Conservation (phyloP, 495 filamentous ascomycete species). For the Aspergillus indologenus region DNA sequence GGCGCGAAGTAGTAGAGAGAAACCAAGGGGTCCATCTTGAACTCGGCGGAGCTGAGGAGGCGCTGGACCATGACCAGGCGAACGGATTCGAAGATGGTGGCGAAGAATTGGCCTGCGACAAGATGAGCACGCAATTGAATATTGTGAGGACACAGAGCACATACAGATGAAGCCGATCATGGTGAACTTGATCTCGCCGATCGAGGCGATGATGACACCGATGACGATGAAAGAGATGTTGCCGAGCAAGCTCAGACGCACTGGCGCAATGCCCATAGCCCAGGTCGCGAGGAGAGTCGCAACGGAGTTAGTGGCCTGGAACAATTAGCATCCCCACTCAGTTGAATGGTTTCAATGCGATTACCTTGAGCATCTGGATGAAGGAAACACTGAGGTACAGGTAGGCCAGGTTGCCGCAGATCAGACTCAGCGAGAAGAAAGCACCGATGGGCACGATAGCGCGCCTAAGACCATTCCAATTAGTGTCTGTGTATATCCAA, state of each 20-base stretch:
- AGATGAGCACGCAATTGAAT: neutral
- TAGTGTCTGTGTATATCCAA: constrained; percentile 5
- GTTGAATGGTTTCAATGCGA: constrained; percentile 10
- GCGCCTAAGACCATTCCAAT: constrained; percentile 32
- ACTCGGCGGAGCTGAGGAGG: constrained; percentile 78
- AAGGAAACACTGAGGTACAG: constrained; percentile 86
- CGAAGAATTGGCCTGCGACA: constrained; percentile 57
- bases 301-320: constrained; percentile 81
- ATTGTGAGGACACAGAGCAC: neutral
- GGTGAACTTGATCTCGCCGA: constrained; percentile 86
- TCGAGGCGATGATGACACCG: constrained; percentile 79
- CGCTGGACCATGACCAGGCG: constrained; percentile 85
- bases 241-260: constrained; percentile 68
- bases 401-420: constrained; percentile 86
- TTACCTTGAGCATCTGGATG: constrained; percentile 92
- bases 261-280: constrained; percentile 66
- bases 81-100: constrained; percentile 80
- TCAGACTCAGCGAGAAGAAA: constrained; percentile 86
- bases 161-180: constrained; percentile 71
- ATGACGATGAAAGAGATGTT: constrained; percentile 84
- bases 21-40: constrained; percentile 93
- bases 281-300: constrained; percentile 78
- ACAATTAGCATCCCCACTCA: neutral
- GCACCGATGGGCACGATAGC: constrained; percentile 86
- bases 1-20: constrained; percentile 93